phyloP scores from a whole-genome alignment of 2,329 filamentous ascomycete species.

The Penicillium sp. region DNA sequence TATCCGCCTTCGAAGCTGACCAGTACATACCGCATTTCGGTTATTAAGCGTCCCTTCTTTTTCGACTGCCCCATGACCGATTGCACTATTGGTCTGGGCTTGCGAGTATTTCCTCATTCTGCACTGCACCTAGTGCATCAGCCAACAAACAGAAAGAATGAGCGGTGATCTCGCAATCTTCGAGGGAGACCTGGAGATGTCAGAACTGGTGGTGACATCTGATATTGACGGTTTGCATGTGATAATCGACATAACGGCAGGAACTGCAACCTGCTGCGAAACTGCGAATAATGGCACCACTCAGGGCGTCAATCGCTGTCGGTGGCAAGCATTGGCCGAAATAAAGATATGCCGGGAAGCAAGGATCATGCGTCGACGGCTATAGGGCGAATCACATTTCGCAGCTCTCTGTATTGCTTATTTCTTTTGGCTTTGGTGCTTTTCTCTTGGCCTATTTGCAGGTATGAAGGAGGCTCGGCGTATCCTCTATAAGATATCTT shows the following conservation, averaged over 20 bases:
- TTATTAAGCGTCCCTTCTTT: background rate
- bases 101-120: background rate
- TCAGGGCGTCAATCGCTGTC: background rate
- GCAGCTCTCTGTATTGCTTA: background rate
- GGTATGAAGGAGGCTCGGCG: background rate
- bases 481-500: background rate
- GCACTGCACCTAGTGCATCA: background rate
- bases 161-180: background rate
- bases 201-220: background rate
- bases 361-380: constrained; percentile 3
- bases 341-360: constrained; percentile 6
- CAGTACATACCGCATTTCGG: background rate
- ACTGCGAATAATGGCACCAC: constrained; percentile 6
- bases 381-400: background rate
- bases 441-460: background rate
- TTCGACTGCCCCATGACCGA: background rate
- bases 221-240: constrained; percentile 6
- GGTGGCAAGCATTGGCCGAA: background rate
- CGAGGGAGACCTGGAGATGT: background rate
- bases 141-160: background rate
- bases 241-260: background rate
- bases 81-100: background rate
- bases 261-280: background rate
- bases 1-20: background rate
- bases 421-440: background rate